phyloP scores from a whole-genome alignment of 2,329 filamentous ascomycete species.

The Neopestalotiopsis rosae region DNA sequence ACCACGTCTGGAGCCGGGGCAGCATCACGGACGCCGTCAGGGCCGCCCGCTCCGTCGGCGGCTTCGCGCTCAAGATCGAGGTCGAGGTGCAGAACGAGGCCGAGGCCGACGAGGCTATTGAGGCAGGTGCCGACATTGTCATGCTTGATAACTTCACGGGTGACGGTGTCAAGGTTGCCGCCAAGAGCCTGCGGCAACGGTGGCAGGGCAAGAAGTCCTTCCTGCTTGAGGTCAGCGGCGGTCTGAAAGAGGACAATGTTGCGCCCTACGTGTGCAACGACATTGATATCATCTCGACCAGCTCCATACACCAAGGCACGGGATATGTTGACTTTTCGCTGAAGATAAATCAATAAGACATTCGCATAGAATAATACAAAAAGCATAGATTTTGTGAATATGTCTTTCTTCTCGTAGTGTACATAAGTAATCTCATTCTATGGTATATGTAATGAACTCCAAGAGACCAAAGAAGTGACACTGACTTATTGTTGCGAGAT shows the following conservation, averaged over 20 bases:
- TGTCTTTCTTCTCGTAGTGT: no score
- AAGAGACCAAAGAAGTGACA: background rate
- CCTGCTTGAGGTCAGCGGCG: constrained; percentile 90
- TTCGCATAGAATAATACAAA: background rate
- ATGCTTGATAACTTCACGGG: constrained; percentile 97
- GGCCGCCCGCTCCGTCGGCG: constrained; percentile 82
- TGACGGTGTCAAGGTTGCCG: constrained; percentile 76
- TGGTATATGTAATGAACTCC: background rate
- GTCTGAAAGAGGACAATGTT: constrained; percentile 85
- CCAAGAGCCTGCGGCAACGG: constrained; percentile 75
- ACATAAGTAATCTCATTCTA: background rate
- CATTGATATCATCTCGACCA: constrained; percentile 95
- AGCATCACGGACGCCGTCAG: constrained; percentile 86
- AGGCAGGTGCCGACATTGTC: constrained; percentile 89
- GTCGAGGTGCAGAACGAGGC: constrained; percentile 90
- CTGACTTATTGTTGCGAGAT: constrained; percentile 37
- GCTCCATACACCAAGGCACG: constrained; percentile 95
- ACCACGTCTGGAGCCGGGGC: constrained; percentile 91
- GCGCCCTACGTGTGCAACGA: constrained; percentile 81
- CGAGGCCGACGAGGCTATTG: constrained; percentile 90
- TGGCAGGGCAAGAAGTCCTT: constrained; percentile 79
- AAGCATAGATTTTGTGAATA: background rate
- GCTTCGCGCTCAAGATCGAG: constrained; percentile 93
- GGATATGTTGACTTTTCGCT: constrained; percentile 94
- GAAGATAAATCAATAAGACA: constrained; percentile 68